Evolutionary conservation across 495 filamentous ascomycete genomes (phyloP), one percentile per base, ranked within the genome.

Genomic region (Neurospora hispaniola): DNA sequence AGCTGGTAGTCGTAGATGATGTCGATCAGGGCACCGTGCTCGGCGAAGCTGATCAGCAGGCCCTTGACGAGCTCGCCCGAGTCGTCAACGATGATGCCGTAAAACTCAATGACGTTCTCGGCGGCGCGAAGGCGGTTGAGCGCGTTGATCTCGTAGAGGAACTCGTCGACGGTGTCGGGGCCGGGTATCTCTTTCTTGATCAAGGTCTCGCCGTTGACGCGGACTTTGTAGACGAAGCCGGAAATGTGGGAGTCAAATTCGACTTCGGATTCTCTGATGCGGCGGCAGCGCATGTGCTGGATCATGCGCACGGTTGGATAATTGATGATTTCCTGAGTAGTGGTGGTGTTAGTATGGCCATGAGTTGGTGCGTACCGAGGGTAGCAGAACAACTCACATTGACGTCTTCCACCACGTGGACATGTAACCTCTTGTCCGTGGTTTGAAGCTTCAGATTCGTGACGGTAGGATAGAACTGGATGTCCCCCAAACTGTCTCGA

Each of bases 101-200:
- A 90, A 78, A 98, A 94, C 48, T 90, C 88, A 70, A 98, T 96
- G 66, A 99, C 93, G 78, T 90, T 92, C 12, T 88, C 82, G 1
- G 91, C 91, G 70, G 85, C 89, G 43, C 85, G 83, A n/a, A 98
- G 84, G 16, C 89, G 89, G 77, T 92, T 90, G 23, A 99, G 88
- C 12, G 96, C 96, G 81, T 98, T 98, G 76, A 98, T 92, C 80
- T 99, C 96, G 82, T 99, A 99, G 14, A 98, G 85, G 78, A 99
- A 99, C 78, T 99, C 96, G 74, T 99, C 96, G 39, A 98, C 90
- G 0, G 92, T 96, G 80, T 99, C 95, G 0, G 96, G 96, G 1
- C 96, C 94, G 3, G 96, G 96, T 69, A 99, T 98, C 80, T 99
- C 96, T 78, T 99, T 99, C 81, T 99, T 99, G 82, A 99, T 97